These are phyloP conservation scores for Suillus placidus DNA, from an alignment of 768 basidiomycete species.

Conservation along the genomic window DNA sequence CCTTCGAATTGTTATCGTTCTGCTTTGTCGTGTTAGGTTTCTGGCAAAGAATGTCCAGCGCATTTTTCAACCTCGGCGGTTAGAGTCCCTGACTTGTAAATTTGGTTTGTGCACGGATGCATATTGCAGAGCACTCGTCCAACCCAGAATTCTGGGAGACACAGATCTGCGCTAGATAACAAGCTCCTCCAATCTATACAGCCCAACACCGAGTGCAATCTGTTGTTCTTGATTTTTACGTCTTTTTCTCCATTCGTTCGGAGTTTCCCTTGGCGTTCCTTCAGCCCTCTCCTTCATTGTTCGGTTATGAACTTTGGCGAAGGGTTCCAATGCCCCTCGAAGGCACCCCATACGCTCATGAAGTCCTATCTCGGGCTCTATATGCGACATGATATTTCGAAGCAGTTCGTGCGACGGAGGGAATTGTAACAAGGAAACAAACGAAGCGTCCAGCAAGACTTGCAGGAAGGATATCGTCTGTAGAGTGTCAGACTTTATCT, in stretches of 20 bases:
- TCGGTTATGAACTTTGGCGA: slow-evolving; percentile 56
- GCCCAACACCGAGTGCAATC: not conserved
- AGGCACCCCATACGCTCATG: slow-evolving; percentile 56
- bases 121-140: not conserved
- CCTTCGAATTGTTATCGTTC: too few relatives aligned
- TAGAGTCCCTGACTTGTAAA: slow-evolving; percentile 28
- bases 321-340: slow-evolving; percentile 61
- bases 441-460: slow-evolving; percentile 70
- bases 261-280: slow-evolving; percentile 34
- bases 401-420: slow-evolving; percentile 48
- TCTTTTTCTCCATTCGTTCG: slow-evolving; percentile 53
- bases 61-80: not conserved
- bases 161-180: slow-evolving; percentile 41
- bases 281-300: slow-evolving; percentile 45
- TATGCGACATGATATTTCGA: slow-evolving; percentile 47
- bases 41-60: too few relatives aligned
- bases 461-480: slow-evolving; percentile 66
- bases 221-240: slow-evolving; percentile 53
- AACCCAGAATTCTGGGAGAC: not conserved
- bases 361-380: slow-evolving; percentile 58
- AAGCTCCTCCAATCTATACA: slow-evolving; percentile 61
- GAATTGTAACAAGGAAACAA: slow-evolving; percentile 65
- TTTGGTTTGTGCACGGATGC: slow-evolving; percentile 17
- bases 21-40: too few relatives aligned
- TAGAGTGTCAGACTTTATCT: slow-evolving; percentile 32